A percentile compares a stretch with the other conserved stretches of the same genome.
Evolutionary conservation across 2,329 filamentous ascomycete genomes (phyloP).

Genomic region (Arthrinium puccinioides): DNA sequence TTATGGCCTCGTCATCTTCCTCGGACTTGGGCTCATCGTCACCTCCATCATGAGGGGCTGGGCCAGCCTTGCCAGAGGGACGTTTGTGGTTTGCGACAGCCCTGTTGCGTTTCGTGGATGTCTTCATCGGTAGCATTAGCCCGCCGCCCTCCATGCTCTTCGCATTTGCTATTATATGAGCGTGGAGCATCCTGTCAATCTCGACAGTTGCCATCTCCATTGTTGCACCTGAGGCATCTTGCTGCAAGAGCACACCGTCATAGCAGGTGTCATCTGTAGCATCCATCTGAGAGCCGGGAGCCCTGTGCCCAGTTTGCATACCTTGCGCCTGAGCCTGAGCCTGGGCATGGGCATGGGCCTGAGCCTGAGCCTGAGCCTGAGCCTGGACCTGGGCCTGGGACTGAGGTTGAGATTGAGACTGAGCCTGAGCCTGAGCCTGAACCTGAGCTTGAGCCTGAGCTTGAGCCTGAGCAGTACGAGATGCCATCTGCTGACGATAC

Average conservation of each 20-base stretch:
- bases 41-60: conserved; percentile 54
- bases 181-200: conserved; percentile 63
- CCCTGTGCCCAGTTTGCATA: conserved; percentile 24
- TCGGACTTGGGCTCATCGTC: conserved; percentile 53
- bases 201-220: conserved; percentile 51
- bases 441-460: conserved; percentile 12
- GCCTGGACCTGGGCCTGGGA: conserved; percentile 17
- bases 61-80: conserved; percentile 17
- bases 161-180: conserved; percentile 57
- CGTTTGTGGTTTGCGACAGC: conserved; percentile 8
- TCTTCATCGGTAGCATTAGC: conserved; percentile 64
- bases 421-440: conserved; percentile 16
- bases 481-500: conserved; percentile 13
- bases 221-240: conserved; percentile 44
- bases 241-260: conserved; percentile 51
- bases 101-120: conserved; percentile 33
- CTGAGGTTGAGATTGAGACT: conserved; percentile 10
- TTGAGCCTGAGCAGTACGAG: conserved; percentile 15
- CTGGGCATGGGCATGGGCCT: conserved; percentile 23
- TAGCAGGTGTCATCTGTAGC: conserved; percentile 59
- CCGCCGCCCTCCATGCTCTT: conserved; percentile 67
- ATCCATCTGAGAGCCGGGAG: conserved; percentile 61
- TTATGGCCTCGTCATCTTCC: conserved; percentile 95
- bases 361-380: conserved; percentile 5
- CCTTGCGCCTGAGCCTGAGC: not conserved